Conservation (phyloP, 495 filamentous ascomycete species). For the Mytilinidion resinicola region DNA sequence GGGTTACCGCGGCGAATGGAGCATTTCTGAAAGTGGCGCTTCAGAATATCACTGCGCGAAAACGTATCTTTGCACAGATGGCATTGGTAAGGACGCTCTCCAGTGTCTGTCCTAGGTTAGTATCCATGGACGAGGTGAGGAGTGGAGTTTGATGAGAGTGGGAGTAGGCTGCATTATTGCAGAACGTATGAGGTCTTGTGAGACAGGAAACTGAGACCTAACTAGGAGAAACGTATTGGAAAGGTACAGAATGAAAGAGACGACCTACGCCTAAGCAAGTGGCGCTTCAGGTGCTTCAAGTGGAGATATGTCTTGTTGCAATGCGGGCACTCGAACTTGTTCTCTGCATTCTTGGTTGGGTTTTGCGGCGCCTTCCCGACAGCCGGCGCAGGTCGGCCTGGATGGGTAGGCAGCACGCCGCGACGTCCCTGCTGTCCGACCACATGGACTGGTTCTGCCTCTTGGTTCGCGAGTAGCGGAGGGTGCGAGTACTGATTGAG, state of each 20-base stretch:
- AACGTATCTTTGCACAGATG: constrained; percentile 97
- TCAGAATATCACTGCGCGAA: constrained; percentile 94
- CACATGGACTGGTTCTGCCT: constrained; percentile 72
- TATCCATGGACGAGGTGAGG: not conserved
- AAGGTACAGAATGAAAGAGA: constrained; percentile 11
- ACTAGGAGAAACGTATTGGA: not conserved
- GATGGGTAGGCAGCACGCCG: constrained; percentile 84
- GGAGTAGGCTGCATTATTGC: no score
- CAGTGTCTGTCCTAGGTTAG: constrained; percentile 60
- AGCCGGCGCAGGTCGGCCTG: constrained; percentile 66
- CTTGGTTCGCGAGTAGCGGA: constrained; percentile 27
- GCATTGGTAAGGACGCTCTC: constrained; percentile 95
- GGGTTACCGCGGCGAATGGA: constrained; percentile 92
- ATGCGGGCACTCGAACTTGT: constrained; percentile 94
- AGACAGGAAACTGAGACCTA: not conserved
- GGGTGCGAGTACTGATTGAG: constrained; percentile 11
- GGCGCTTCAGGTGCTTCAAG: constrained; percentile 93
- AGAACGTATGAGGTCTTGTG: no score
- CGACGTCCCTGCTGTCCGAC: constrained; percentile 87
- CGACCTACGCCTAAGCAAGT: constrained; percentile 86
- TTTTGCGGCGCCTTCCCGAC: constrained; percentile 70
- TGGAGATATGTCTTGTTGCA: constrained; percentile 98
- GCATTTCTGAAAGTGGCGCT: constrained; percentile 98
- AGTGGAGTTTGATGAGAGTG: no score
- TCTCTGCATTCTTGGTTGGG: constrained; percentile 87